Evolutionary conservation across 2,329 filamentous ascomycete species (phyloP).

Genomic region (Ceratocystis ficicola): DNA sequence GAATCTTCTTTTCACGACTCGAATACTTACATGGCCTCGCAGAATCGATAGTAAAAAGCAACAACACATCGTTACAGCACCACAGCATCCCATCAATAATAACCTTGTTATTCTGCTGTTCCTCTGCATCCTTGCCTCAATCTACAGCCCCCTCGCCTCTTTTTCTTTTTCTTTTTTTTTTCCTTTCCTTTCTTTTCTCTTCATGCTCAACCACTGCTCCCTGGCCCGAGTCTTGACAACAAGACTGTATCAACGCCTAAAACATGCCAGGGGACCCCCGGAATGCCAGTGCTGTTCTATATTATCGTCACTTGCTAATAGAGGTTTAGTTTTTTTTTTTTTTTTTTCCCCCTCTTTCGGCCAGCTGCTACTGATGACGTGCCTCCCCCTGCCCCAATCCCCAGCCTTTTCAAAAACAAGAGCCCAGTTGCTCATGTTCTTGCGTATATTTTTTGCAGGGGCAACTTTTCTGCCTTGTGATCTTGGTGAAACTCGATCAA

Average conservation of each 20-base stretch:
- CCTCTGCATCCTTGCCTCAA: too few species aligned
- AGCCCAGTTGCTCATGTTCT: too few species aligned
- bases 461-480: background rate
- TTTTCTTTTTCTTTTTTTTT: background rate
- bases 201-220: background rate
- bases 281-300: background rate
- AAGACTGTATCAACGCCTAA: background rate
- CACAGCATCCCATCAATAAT: too few species aligned
- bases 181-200: background rate
- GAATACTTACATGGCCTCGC: too few species aligned
- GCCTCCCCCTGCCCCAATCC: background rate
- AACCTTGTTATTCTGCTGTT: too few species aligned
- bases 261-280: background rate
- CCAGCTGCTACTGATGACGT: background rate
- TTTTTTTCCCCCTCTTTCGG: background rate
- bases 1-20: too few species aligned
- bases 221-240: background rate
- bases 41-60: too few species aligned
- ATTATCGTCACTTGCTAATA: background rate
- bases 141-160: too few species aligned
- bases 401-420: background rate
- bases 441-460: too few species aligned
- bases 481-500: slow-evolving; percentile 7
- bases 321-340: background rate
- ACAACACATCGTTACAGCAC: too few species aligned